Evolutionary conservation across 2,329 filamentous ascomycete genomes (phyloP), one percentile per base, ranked within the genome.

Genomic region (Metarhizium anisopliae): DNA sequence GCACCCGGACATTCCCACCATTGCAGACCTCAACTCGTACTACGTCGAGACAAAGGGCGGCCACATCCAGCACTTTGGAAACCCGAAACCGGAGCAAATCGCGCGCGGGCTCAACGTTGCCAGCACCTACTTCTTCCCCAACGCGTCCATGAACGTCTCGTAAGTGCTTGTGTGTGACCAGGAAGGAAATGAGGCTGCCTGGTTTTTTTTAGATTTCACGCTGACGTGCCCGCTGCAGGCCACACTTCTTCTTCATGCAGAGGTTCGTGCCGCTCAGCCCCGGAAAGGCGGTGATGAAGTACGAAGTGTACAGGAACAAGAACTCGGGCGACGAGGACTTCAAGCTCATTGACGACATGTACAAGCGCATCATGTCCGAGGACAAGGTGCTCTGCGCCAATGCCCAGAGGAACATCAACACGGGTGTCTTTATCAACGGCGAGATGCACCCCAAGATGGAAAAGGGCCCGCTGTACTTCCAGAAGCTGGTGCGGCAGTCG

Each of bases 201-300:
- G 25, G 25, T 25, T 25, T 4, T 11, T 50, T 11, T 32, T 36
- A 18, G 10, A 11, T 47, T 11, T 16, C 5, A 54, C 16, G n/a
- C 11, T 53, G 5, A 59, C 30, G 49, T 4, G 3, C 7, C 25
- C 6, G 25, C 2, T 18, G 1, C 8, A 80, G 78, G 14, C 76
- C 79, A n/a, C 73, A 85, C 68, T 85, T 85, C 67, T 79, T 86
- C 69, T 82, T 83, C 72, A 78, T 85, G 55, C 81, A 85, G 64
- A 74, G 81, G 56, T 84, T 85, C 67, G 73, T 85, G 13, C 83
- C 83, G 13, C 75, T 70, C 51, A 71, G 73, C 2, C 72, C 82
- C 0, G 73, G 69, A 40, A 75, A 68, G 47, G 79, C 77, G 2
- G 70, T 72, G 43, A 85, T 86, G 78, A 73, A 74, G 56, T 85